A percentile compares a stretch with the other conserved stretches of the same genome.
Conservation (phyloP, 2,329 filamentous ascomycete genomes). For the Fonsecaea pedrosoi region DNA sequence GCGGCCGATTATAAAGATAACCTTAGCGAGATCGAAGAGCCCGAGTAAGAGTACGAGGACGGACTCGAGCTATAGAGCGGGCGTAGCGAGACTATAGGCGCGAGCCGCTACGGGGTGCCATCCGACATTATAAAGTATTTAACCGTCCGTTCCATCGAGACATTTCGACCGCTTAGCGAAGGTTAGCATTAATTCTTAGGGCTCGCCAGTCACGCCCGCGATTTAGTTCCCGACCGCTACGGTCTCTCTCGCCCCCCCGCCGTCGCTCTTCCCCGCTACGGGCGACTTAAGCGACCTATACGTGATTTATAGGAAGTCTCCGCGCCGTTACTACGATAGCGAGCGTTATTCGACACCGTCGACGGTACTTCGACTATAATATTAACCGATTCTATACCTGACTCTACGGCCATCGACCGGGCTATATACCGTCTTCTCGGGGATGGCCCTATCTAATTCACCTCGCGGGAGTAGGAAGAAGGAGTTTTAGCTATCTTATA, state of each 20-base stretch:
- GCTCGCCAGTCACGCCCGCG: too few relatives aligned
- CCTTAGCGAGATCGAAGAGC: not conserved
- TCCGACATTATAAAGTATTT: not conserved
- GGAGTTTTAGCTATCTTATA: not conserved
- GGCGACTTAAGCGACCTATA: too few relatives aligned
- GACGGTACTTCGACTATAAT: too few relatives aligned
- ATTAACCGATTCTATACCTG: too few relatives aligned
- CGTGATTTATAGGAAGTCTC: too few relatives aligned
- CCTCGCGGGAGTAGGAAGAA: not conserved
- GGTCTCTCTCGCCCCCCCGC: too few relatives aligned
- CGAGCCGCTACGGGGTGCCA: not conserved
- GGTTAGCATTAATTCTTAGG: not conserved
- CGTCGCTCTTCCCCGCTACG: too few relatives aligned
- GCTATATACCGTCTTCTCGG: not conserved
- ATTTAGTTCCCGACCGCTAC: too few relatives aligned
- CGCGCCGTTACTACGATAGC: too few relatives aligned
- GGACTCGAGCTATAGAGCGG: not conserved
- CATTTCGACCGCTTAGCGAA: not conserved
- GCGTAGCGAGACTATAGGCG: not conserved
- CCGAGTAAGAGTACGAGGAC: not conserved
- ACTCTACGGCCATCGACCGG: too few relatives aligned
- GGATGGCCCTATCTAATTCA: not conserved
- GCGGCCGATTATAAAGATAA: too few relatives aligned
- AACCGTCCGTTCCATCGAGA: not conserved
- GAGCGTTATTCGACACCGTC: too few relatives aligned